Evolutionary conservation across 2,329 filamentous ascomycete species (phyloP).

Genomic region (Botrytis fabae): DNA sequence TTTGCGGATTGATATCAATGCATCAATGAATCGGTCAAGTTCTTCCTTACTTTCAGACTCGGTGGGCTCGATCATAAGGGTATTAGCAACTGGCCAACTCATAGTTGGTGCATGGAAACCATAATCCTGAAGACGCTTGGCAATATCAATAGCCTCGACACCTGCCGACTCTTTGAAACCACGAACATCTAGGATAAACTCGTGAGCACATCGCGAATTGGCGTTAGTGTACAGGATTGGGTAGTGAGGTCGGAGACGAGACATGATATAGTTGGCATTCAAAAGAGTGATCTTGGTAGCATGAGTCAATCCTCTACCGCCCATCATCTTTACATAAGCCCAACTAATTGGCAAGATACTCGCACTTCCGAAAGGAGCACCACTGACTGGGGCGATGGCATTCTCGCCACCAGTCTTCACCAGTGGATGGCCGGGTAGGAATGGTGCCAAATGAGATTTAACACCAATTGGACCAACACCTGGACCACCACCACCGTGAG

Average conservation of each 20-base stretch:
- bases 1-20: constrained; percentile 78
- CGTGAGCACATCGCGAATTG: constrained; percentile 86
- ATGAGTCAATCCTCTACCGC: constrained; percentile 74
- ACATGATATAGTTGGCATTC: constrained; percentile 95
- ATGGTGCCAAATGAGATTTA: constrained; percentile 73
- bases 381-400: constrained; percentile 71
- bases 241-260: constrained; percentile 82
- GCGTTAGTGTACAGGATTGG: constrained; percentile 91
- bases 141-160: constrained; percentile 90
- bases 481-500: constrained; percentile 90
- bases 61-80: constrained; percentile 96
- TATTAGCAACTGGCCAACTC: constrained; percentile 94
- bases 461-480: constrained; percentile 94
- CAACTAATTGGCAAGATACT: constrained; percentile 93
- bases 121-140: constrained; percentile 95
- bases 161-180: constrained; percentile 80
- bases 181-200: constrained; percentile 91
- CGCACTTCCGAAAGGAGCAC: constrained; percentile 82
- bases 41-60: constrained; percentile 91
- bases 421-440: constrained; percentile 68
- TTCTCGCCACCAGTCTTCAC: constrained; percentile 56
- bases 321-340: constrained; percentile 96
- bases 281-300: constrained; percentile 91
- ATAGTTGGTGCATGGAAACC: constrained; percentile 97
- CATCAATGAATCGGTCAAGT: constrained; percentile 89